A percentile compares a stretch with the other conserved stretches of the same genome.
These are phyloP conservation scores for Neophaeococcomyces aloes DNA, from an alignment of 2,329 filamentous ascomycete species.

Conservation along the genomic window DNA sequence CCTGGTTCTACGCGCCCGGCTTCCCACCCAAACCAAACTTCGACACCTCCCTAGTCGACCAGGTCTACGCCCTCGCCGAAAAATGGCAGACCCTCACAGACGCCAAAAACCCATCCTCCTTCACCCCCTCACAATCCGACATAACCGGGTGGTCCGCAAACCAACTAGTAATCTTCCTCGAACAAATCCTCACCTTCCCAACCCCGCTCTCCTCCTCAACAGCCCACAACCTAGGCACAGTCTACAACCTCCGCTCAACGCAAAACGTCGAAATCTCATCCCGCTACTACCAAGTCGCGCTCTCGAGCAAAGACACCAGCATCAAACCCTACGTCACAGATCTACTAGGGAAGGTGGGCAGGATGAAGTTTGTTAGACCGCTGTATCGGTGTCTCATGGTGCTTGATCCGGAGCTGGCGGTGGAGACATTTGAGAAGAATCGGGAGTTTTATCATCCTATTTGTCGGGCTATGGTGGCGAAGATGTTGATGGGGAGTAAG, in stretches of 20 bases:
- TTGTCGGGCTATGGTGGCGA: slow-evolving; percentile 74
- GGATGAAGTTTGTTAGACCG: slow-evolving; percentile 95
- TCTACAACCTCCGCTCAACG: slow-evolving; percentile 63
- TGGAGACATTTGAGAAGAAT: slow-evolving; percentile 76
- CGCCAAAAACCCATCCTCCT: slow-evolving; percentile 26
- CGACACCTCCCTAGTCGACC: slow-evolving; percentile 75
- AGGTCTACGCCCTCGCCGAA: slow-evolving; percentile 69
- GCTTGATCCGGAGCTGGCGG: slow-evolving; percentile 62
- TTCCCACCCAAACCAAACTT: slow-evolving; percentile 84
- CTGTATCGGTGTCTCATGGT: slow-evolving; percentile 63
- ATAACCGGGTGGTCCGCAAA: slow-evolving; percentile 68
- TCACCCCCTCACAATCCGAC: slow-evolving; percentile 58
- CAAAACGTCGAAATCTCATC: slow-evolving; percentile 78
- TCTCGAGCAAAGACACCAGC: slow-evolving; percentile 59
- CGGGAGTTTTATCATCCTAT: slow-evolving; percentile 94
- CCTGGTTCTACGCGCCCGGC: slow-evolving; percentile 78
- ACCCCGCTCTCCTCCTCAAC: slow-evolving; percentile 53
- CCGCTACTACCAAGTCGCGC: slow-evolving; percentile 68
- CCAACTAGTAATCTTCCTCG: slow-evolving; percentile 85
- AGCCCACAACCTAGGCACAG: slow-evolving; percentile 60
- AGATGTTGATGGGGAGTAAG: slow-evolving; percentile 62
- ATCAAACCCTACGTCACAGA: slow-evolving; percentile 62
- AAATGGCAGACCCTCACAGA: slow-evolving; percentile 58
- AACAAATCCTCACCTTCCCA: slow-evolving; percentile 60
- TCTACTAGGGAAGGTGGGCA: slow-evolving; percentile 68